Evolutionary conservation across 2,329 filamentous ascomycete species (phyloP).

Genomic region (Arachnomyces sp.): DNA sequence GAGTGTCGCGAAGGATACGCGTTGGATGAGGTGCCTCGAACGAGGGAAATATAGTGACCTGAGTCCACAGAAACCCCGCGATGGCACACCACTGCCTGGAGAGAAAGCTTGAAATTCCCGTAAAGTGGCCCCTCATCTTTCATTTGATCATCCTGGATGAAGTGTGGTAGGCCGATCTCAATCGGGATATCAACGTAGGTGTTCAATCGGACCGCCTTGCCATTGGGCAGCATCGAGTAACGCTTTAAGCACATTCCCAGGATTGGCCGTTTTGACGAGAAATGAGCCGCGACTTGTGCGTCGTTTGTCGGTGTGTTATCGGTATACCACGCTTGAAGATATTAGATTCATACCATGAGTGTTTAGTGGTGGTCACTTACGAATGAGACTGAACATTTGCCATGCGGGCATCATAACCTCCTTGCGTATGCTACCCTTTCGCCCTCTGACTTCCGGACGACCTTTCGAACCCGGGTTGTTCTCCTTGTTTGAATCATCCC

Average conservation of each 20-base stretch:
- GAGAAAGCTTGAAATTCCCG: conserved; percentile 84
- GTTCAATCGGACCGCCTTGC: conserved; percentile 61
- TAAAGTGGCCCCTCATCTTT: conserved; percentile 59
- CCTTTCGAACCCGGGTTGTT: conserved; percentile 14
- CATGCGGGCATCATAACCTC: conserved; percentile 93
- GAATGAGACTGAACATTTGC: conserved; percentile 93
- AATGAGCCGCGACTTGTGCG: conserved; percentile 78
- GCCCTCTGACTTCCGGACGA: conserved; percentile 16
- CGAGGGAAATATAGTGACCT: conserved; percentile 84
- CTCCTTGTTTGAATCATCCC: conserved; percentile 35
- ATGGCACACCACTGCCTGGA: conserved; percentile 91
- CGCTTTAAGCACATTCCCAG: conserved; percentile 89
- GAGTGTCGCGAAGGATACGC: conserved; percentile 11
- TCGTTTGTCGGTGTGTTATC: conserved; percentile 57
- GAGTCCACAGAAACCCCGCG: conserved; percentile 75
- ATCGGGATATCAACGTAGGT: conserved; percentile 89
- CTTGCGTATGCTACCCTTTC: conserved; percentile 48
- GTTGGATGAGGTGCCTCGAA: conserved; percentile 53
- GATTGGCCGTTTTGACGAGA: conserved; percentile 71
- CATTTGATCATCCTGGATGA: conserved; percentile 72
- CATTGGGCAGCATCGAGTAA: conserved; percentile 66
- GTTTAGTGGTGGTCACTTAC: conserved; percentile 44
- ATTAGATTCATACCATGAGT: background rate
- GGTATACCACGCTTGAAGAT: conserved; percentile 69
- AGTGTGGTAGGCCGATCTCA: conserved; percentile 74